Conservation (phyloP, 495 filamentous ascomycete genomes). For the Neurospora intermedia region DNA sequence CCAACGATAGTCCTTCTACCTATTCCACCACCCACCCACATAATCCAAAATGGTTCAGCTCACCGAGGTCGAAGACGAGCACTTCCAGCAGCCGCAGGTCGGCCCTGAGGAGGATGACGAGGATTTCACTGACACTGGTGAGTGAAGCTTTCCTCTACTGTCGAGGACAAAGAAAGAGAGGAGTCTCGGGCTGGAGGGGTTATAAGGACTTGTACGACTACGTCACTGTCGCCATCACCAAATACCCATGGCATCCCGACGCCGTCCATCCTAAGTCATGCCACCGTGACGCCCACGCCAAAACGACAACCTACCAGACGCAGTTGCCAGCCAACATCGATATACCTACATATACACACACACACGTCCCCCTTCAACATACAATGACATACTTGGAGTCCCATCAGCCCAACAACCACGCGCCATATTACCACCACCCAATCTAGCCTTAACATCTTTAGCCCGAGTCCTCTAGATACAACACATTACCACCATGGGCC, state of each 20-base stretch:
- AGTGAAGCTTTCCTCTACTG: constrained; percentile 13
- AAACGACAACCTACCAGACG: background rate
- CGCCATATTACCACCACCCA: background rate
- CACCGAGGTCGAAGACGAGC: constrained; percentile 89
- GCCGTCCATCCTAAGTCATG: background rate
- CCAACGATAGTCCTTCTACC: background rate
- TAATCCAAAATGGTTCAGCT: constrained; percentile 83
- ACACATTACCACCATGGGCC: background rate
- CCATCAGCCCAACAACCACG: background rate
- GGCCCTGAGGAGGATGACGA: constrained; percentile 69
- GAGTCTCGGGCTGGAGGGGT: background rate
- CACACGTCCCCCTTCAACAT: background rate
- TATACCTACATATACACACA: background rate
- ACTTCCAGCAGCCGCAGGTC: constrained; percentile 67
- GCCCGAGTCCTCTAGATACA: background rate
- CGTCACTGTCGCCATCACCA: background rate
- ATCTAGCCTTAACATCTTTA: background rate
- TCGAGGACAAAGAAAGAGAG: background rate
- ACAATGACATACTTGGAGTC: background rate
- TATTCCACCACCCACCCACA: constrained; percentile 1
- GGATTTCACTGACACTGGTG: constrained; percentile 85
- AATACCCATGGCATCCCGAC: background rate
- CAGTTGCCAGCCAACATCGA: background rate
- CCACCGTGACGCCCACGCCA: background rate
- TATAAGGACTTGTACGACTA: background rate